A percentile compares a stretch with the other conserved stretches of the same genome.
phyloP scores from a whole-genome alignment of 106 monocot genomes.

The Apostasia shenzhenica region DNA sequence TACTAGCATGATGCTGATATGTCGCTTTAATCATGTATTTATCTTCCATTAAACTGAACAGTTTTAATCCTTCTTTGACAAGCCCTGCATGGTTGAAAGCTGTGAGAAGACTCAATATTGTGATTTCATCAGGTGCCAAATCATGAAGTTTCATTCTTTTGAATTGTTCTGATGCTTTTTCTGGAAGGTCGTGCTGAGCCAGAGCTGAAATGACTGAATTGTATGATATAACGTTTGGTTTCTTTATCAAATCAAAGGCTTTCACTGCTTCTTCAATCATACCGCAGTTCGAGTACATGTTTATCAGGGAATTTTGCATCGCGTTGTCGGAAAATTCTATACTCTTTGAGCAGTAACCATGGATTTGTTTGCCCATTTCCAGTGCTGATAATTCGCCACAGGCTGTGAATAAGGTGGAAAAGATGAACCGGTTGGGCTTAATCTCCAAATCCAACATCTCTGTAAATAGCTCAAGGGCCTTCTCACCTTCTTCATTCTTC shows the following conservation, averaged over 20 bases:
- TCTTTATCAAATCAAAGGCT: slow-evolving; percentile 10
- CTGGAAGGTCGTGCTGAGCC: slow-evolving; percentile 17
- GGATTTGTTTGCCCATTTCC: slow-evolving; percentile 25
- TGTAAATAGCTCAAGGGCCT: slow-evolving; percentile 9
- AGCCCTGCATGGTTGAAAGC: slow-evolving; percentile 28
- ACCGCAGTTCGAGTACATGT: slow-evolving; percentile 27
- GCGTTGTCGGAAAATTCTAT: slow-evolving; percentile 1
- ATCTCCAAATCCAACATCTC: slow-evolving; percentile 15
- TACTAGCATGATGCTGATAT: slow-evolving; percentile 17
- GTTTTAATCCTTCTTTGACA: slow-evolving; percentile 13
- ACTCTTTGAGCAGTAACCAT: slow-evolving; percentile 20
- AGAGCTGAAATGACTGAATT: slow-evolving; percentile 25
- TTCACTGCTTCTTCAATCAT: slow-evolving; percentile 14
- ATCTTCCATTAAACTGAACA: slow-evolving; percentile 22
- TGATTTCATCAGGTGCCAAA: slow-evolving; percentile 21
- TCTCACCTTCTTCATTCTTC: slow-evolving; percentile 8
- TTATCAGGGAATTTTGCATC: slow-evolving; percentile 17
- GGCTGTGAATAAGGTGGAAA: slow-evolving; percentile 18
- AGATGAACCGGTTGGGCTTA: slow-evolving; percentile 12
- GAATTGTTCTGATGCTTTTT: slow-evolving; percentile 9
- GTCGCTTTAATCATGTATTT: slow-evolving; percentile 10
- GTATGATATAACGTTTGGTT: slow-evolving; percentile 15
- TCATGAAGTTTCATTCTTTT: slow-evolving; percentile 8
- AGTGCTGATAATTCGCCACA: slow-evolving; percentile 12
- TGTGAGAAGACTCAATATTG: slow-evolving; percentile 18